Base-by-base conservation (phyloP, 2,329 filamentous ascomycete species). In the Trichoderma atrobrunneum region DNA sequence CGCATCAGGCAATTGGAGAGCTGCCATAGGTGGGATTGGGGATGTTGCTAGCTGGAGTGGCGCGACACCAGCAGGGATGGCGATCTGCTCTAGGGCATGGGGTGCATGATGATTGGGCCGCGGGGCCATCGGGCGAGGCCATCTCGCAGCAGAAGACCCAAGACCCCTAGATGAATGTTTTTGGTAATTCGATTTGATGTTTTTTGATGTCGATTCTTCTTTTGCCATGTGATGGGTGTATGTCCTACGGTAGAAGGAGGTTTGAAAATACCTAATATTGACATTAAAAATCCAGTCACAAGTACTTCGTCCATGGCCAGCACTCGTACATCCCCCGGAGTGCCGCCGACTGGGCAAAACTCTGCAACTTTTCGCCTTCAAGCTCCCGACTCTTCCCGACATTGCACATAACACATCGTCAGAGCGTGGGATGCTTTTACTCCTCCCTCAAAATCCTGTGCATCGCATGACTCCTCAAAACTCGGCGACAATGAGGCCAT, bases 21-120 rank as follows among this genome's bases (percentile, higher is more conserved):
- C 54, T 34, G 64, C 34, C 57, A 72, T 72, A 64, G 71, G 71
- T 69, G 56, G 57, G 71, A 72, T 70, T 51, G 54, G 64, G 21
- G 51, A 67, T 43, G 30, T 30, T 54, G 70, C 39, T 34, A 28
- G 56, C 32, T 36, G 43, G 54, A 26, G 70, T 72, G 70, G 70
- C 70, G 70, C 64, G 62, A 63, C 70, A 57, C 70, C 54, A 63
- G 56, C 64, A 68, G 65, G 71, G 71, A 68, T 57, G 18, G 54
- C 28, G 70, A 68, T 72, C 63, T 72, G 70, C 62, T 61, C 21
- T 24, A 43, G 56, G 48, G 70, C 18, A 24, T 56, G 54, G 56
- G 39, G 43, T 30, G 39, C 64, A 57, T 39, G 28, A 14, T 62
- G 56, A 68, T 72, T 68, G 70, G 70, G 56, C 63, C 39, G 34